Conservation (phyloP, 2,329 filamentous ascomycete species). For the Pseudogymnoascus sp. region DNA sequence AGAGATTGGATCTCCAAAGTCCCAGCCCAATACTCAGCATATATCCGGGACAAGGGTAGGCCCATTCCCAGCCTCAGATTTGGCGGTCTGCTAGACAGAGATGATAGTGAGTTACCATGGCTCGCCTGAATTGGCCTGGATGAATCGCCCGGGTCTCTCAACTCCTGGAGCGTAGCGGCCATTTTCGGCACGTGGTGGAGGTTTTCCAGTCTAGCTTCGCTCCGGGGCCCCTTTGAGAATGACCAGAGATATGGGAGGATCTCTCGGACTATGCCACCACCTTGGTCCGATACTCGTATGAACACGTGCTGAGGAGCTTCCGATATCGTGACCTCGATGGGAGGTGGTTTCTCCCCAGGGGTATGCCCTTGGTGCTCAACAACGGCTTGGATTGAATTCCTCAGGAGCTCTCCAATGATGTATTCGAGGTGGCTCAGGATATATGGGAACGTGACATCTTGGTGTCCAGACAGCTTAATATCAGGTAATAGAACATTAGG, state of each 20-base stretch:
- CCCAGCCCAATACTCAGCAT: slow-evolving; percentile 97
- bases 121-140: slow-evolving; percentile 24
- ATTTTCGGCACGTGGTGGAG: slow-evolving; percentile 80
- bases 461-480: slow-evolving; percentile 75
- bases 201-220: slow-evolving; percentile 71
- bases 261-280: slow-evolving; percentile 80
- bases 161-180: slow-evolving; percentile 87
- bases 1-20: slow-evolving; percentile 84
- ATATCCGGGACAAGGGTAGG: slow-evolving; percentile 84
- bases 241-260: slow-evolving; percentile 90
- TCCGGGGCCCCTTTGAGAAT: slow-evolving; percentile 86
- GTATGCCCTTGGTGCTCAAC: slow-evolving; percentile 61
- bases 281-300: slow-evolving; percentile 90
- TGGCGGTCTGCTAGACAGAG: slow-evolving; percentile 74
- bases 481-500: slow-evolving; percentile 65
- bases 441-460: slow-evolving; percentile 88
- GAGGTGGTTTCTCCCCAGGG: slow-evolving; percentile 49
- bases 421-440: slow-evolving; percentile 95
- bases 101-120: slow-evolving; percentile 55
- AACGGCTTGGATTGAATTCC: slow-evolving; percentile 90
- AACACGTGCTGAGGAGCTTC: slow-evolving; percentile 93
- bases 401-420: slow-evolving; percentile 87
- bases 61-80: slow-evolving; percentile 88
- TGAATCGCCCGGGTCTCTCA: slow-evolving; percentile 37
- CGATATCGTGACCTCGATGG: slow-evolving; percentile 90